Conservation (phyloP, 805 yeast genomes). For the Hanseniaspora pseudoguilliermondii region DNA sequence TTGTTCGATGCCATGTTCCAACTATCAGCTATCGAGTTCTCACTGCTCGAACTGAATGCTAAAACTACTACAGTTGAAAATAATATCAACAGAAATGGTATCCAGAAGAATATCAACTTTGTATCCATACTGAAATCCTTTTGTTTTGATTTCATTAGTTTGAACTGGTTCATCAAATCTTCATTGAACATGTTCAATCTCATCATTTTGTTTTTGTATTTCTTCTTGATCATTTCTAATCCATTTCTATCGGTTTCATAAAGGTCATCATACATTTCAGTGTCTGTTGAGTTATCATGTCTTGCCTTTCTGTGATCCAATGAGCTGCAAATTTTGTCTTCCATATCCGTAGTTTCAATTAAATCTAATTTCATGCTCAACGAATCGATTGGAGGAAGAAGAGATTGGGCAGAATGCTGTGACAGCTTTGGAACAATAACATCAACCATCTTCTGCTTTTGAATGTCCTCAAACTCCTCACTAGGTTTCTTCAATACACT, state of each 20-base stretch:
- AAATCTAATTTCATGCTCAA: slow-evolving; percentile 1
- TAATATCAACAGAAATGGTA: slow-evolving; percentile 56
- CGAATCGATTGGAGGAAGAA: slow-evolving; percentile 14
- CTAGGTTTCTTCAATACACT: slow-evolving; percentile 12
- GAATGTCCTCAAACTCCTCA: slow-evolving; percentile 8
- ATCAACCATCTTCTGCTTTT: neutral
- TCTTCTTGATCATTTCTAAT: neutral
- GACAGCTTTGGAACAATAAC: neutral
- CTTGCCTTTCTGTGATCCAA: neutral
- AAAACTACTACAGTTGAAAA: slow-evolving; percentile 34
- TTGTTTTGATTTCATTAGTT: slow-evolving; percentile 29
- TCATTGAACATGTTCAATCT: slow-evolving; percentile 27
- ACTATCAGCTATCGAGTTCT: slow-evolving; percentile 22
- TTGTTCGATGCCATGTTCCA: slow-evolving; percentile 29
- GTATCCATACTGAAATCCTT: slow-evolving; percentile 50
- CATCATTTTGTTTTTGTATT: slow-evolving; percentile 15
- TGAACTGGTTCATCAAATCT: slow-evolving; percentile 22
- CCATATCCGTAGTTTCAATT: slow-evolving; percentile 14
- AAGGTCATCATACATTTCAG: slow-evolving; percentile 25
- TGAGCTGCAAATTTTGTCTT: neutral
- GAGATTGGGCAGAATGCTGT: neutral
- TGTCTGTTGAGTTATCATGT: slow-evolving; percentile 15
- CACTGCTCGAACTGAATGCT: slow-evolving; percentile 28
- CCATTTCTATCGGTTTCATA: slow-evolving; percentile 19
- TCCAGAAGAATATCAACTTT: slow-evolving; percentile 82